Base-by-base conservation (phyloP, 257 asterid species). In the Solanum tacnaense region DNA sequence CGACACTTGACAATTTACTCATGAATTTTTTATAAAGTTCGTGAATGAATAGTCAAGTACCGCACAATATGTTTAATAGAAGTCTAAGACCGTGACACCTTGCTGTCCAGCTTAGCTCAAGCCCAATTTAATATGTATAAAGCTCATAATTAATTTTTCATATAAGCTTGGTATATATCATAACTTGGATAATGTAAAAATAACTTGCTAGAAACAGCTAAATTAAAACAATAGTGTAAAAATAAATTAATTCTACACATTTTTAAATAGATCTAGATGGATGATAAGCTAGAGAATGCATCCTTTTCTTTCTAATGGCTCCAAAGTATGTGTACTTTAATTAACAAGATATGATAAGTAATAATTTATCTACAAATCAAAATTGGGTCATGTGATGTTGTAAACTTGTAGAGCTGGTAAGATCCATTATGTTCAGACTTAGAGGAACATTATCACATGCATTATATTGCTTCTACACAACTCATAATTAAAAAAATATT, bases 401-500 rank as follows among this genome's bases (percentile, higher is more conserved):
- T 52, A 34, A 20, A 56, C 65, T 56, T 20, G 65, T 20, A 56
- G 65, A 18, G 65, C 65, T 56, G 65, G 65, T 52, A 56, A 36
- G 62, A 84, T 58, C 15, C 72, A 67, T 83, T 31, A 86, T 89
- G 86, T 79, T 83, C 9, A 81, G 4, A 1, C 44, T 86, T 23
- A 15, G 11, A 83, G 88, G 86, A 44, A 87, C 91, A 87, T 86
- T 49, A 31, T 76, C 90, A 88, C 88, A 88, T 88, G 90, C 35
- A 85, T 29, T 88, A 85, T 81, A 25, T 82, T 46, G 31, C 71
- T 62, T 62, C 29, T 67, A n/a, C 1, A 5, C 35, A 78, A 41
- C 18, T 41, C 0, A 21, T 32, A 41, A 58, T 44, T 5, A 60
- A 67, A 29, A 58, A 56, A 18, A 16, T 16, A 46, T 13, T 49